phyloP scores from a whole-genome alignment of 805 yeast species.

The Yamadazyma paraphyllophila region DNA sequence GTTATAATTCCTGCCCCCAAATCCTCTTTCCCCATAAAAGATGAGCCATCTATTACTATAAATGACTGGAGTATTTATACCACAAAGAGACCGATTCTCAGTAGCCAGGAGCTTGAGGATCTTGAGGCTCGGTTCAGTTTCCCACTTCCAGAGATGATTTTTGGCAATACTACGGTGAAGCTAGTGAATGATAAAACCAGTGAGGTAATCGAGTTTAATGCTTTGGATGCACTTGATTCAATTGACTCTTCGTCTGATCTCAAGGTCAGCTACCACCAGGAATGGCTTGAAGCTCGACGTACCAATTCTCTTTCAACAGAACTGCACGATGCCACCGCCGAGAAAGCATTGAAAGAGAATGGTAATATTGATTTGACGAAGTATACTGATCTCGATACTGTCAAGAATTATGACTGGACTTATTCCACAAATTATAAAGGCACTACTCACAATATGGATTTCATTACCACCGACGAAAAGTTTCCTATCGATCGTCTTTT shows the following conservation, averaged over 20 bases:
- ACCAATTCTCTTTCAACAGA: conserved; percentile 19
- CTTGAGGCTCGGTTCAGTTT: conserved; percentile 58
- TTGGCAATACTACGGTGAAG: conserved; percentile 74
- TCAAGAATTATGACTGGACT: conserved; percentile 95
- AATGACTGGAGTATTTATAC: conserved; percentile 77
- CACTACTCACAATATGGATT: conserved; percentile 28
- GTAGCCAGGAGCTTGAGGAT: conserved; percentile 67
- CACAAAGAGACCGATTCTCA: conserved; percentile 71
- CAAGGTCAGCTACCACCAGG: conserved; percentile 79
- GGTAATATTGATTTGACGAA: conserved; percentile 31
- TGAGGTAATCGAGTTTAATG: conserved; percentile 61
- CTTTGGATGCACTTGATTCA: conserved; percentile 64
- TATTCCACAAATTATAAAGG: conserved; percentile 83
- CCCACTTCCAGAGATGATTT: conserved; percentile 96
- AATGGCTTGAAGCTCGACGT: conserved; percentile 58
- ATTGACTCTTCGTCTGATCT: conserved; percentile 34
- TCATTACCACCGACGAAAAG: conserved; percentile 20
- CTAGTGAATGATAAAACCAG: conserved; percentile 40
- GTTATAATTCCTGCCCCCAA: conserved; percentile 78
- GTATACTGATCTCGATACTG: conserved; percentile 52
- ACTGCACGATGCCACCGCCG: conserved; percentile 19
- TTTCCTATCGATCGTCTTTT: conserved; percentile 73
- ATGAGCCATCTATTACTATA: conserved; percentile 66
- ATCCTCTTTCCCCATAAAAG: conserved; percentile 60
- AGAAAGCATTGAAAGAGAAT: conserved; percentile 25